Base-by-base conservation (phyloP, 257 asterid genomes). In the Coffea canephora region DNA sequence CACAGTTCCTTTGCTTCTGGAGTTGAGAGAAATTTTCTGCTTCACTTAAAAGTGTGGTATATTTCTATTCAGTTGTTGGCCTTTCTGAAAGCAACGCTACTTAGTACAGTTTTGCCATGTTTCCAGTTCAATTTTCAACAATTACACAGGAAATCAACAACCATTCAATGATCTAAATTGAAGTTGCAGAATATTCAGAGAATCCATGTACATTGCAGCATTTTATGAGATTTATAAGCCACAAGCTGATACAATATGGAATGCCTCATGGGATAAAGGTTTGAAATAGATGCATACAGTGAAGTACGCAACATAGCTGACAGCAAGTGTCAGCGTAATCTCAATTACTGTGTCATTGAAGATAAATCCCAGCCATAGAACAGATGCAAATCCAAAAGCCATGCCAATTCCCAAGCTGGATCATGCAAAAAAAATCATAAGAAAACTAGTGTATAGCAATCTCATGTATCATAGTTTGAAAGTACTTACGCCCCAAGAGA, bases 281-380 rank as follows among this genome's bases (percentile, higher is more conserved):
- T 86, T 76, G 69, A 76, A 57, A 61, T 74, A 75, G 81, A 75
- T 82, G 71, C 97, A 68, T 90, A 95, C 99, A 27, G 97, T 91
- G 89, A 92, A 95, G 90, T 81, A 95, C 69, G 99, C 96, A 71
- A 92, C 81, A 85, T 95, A 95, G 97, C 99, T 95, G 91, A 92
- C 98, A 54, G 99, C 97, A 79, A 93, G 86, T 73, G 99, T 95
- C 85, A 95, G 82, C 1, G 94, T 86, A 79, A 95, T 92, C 88
- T 95, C 98, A 79, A 93, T 93, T 84, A 93, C 96, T 7, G 99
- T 95, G 86, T 95, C 99, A 82, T 95, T 95, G 94, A 95, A 95
- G 89, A 95, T 92, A 86, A 85, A 95, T 80, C 99, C 93, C 87
- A 95, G 93, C 99, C 99, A 93, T 81, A 95, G 76, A 76, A 95